Base-by-base conservation (phyloP, 805 yeast species). In the Suhomyces vadensis region DNA sequence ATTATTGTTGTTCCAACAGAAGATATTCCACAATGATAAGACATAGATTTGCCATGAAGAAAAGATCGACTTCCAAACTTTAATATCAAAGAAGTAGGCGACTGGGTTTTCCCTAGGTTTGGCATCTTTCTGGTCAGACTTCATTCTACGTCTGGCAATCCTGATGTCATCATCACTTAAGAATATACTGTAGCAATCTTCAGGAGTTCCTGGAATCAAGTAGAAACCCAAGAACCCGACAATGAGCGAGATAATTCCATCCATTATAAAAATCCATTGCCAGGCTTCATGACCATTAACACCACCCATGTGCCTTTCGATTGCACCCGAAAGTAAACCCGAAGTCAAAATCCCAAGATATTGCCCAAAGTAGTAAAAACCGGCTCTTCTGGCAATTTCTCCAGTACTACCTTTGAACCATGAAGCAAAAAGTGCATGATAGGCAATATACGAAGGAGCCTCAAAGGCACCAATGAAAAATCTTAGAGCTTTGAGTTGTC, bases 211-310 rank as follows among this genome's bases (percentile, higher is more conserved):
- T 7, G 89, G 90, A 48, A 82, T 63, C 53, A 71, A 51, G 55
- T 75, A 78, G 46, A 73, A 69, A 0, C 85, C 86, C 40, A 78
- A 47, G 6, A 83, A 8, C 5, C 83, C 85, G 27, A 84, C 76
- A 2, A 72, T 79, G 21, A 83, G 54, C 4, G 85, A 78, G 39
- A 85, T 73, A 38, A 78, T 54, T 9, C 83, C 83, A 57, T 83
- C 87, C 48, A 85, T 72, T 37, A 85, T 78, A 55, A 81, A 84
- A 57, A 81, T 78, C 89, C 89, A 85, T 67, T 82, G 72, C 89
- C 89, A 85, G 9, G 87, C 81, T 6, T 73, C 71, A 9, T 78
- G 63, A 0, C 87, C 87, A 37, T 60, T 55, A 8, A 57, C 65
- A 23, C 84, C 87, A 42, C 71, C 63, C 51, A 84, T 56, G 31